Conservation (phyloP, 176 grass and related monocot species). For the Ensete ventricosum region DNA sequence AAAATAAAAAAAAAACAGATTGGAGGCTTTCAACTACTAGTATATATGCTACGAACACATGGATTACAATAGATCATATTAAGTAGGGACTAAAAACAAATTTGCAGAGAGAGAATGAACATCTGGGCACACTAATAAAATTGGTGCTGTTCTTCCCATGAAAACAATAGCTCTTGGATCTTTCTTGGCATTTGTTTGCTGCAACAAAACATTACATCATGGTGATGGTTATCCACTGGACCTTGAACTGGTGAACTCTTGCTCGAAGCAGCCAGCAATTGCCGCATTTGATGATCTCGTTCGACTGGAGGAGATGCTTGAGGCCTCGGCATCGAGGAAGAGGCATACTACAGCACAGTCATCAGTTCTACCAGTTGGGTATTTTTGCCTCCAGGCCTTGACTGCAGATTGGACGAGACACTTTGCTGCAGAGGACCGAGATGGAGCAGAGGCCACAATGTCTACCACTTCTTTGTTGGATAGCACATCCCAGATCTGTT, state of each 20-base stretch:
- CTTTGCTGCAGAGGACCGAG: slow-evolving; percentile 30
- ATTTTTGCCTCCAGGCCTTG: slow-evolving; percentile 50
- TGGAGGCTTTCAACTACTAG: too few species aligned
- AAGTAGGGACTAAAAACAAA: too few species aligned
- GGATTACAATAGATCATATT: too few species aligned
- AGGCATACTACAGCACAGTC: slow-evolving; percentile 57
- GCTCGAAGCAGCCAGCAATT: slow-evolving; percentile 18
- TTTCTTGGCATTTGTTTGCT: slow-evolving; percentile 11
- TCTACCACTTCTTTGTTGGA: slow-evolving; percentile 67
- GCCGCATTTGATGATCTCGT: too few species aligned
- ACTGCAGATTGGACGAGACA: slow-evolving; percentile 45
- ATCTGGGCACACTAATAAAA: slow-evolving; percentile 22
- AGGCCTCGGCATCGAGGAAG: slow-evolving; percentile 33
- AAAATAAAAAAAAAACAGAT: not conserved
- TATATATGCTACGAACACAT: too few species aligned
- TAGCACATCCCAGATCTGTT: slow-evolving; percentile 74
- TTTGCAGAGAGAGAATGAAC: slow-evolving; percentile 2
- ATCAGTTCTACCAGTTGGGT: slow-evolving; percentile 64
- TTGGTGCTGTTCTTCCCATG: slow-evolving; percentile 12
- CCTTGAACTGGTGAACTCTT: slow-evolving; percentile 40
- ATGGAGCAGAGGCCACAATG: slow-evolving; percentile 39
- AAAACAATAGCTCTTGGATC: slow-evolving; percentile 11
- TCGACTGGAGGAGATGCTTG: not conserved
- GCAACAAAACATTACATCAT: slow-evolving; percentile 30
- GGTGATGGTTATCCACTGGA: slow-evolving; percentile 12